A percentile compares a stretch with the other conserved stretches of the same genome.
phyloP scores from a whole-genome alignment of 2,329 filamentous ascomycete species.

The Colletotrichum chlorophyti region DNA sequence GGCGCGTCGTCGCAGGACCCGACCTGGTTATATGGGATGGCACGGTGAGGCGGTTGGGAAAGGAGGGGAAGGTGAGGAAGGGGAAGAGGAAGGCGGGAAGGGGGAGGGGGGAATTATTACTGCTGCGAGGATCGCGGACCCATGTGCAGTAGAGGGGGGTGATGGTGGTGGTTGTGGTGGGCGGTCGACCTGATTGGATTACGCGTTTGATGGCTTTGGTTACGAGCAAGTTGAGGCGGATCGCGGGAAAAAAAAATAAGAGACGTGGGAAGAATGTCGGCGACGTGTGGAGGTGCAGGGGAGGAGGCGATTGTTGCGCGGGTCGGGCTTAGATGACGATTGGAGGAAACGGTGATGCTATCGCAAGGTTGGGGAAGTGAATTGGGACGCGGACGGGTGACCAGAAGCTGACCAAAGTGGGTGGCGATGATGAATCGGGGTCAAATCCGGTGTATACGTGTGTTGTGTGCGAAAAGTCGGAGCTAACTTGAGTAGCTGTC shows the following conservation, averaged over 20 bases:
- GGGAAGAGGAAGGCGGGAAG: slow-evolving; percentile 2
- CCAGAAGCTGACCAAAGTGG: not conserved
- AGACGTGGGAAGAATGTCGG: slow-evolving; percentile 12
- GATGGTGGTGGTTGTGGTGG: no score
- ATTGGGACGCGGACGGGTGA: not conserved
- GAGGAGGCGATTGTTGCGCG: not conserved
- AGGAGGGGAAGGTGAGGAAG: not conserved
- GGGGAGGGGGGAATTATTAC: slow-evolving; percentile 2
- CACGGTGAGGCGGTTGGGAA: not conserved
- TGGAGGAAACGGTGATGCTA: slow-evolving; percentile 10
- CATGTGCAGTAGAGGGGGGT: slow-evolving; percentile 17
- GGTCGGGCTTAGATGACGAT: not conserved
- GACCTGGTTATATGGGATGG: not conserved
- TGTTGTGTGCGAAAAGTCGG: slow-evolving; percentile 3
- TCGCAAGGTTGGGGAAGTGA: slow-evolving; percentile 12
- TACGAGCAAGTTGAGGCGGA: slow-evolving; percentile 23
- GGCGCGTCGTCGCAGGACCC: slow-evolving; percentile 13
- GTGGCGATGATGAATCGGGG: slow-evolving; percentile 17
- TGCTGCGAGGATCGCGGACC: slow-evolving; percentile 23
- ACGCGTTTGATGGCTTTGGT: slow-evolving; percentile 11
- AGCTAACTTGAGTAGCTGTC: not conserved
- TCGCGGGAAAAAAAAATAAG: slow-evolving; percentile 27
- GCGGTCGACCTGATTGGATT: slow-evolving; percentile 1
- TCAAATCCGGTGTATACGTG: not conserved
- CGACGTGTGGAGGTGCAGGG: slow-evolving; percentile 7